Base-by-base conservation (phyloP, 2,329 filamentous ascomycete genomes). In the Talaromyces pinophilus region DNA sequence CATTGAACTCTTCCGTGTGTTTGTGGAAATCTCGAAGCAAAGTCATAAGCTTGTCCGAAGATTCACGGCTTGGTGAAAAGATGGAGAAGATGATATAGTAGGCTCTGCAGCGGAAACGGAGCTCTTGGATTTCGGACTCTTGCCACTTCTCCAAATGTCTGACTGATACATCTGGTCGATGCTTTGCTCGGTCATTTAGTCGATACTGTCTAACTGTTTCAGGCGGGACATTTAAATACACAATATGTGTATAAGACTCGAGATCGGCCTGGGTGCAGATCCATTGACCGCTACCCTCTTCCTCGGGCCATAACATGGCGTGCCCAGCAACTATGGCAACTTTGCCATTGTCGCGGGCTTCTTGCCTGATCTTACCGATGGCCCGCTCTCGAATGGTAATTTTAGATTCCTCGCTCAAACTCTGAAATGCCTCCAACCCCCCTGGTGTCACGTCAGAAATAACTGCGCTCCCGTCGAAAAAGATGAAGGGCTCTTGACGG, bases 321-420 rank as follows among this genome's bases (percentile, higher is more conserved):
- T 89, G 85, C 0, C 85, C 86, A 4, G 83, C 75, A 2, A 89
- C 83, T 2, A 90, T 70, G 1, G 74, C 86, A 5, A 74, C 68
- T 67, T 74, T 76, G 0, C 76, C 71, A 10, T 54, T 78, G 0
- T 70, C 17, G 1, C 64, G 54, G 63, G 82, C 84, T 8, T 81
- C 67, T 0, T 78, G 59, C 25, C 67, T 48, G 59, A 88, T 84
- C 0, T 17, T 69, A 0, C 77, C 59, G 61, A 88, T 86, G 4
- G 85, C 85, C 44, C 66, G 61, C 42, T 77, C 48, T 3, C 86
- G 84, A 65, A 70, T 80, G 0, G 69, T 1, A 0, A 15, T 25
- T 71, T 85, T 82, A 10, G 79, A 70, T 7, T 72, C 17, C 1
- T 80, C 73, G 0, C 71, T n/a, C 28, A 84, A 68, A 2, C 70